Evolutionary conservation across 257 asterid genomes (phyloP), one percentile per base, ranked within the genome.

Genomic region (Orobanche coerulescens): DNA sequence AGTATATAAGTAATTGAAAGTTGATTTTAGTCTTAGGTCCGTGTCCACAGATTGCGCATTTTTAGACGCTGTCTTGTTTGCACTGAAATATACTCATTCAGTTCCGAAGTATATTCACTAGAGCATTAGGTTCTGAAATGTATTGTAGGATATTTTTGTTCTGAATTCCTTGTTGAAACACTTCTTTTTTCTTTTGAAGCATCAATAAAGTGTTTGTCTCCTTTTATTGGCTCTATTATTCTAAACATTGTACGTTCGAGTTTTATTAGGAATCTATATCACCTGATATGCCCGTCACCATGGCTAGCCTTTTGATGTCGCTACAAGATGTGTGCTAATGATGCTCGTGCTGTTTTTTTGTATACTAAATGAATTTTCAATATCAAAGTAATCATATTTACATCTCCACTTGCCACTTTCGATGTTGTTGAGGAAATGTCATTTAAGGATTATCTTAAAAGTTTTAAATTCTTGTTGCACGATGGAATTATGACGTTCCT

Each of bases 401-500:
- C 46, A 14, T 24, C 25, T 51, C 18, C 12, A 8, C 12, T n/a
- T 24, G 57, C 46, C 44, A 34, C 15, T 37, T 19, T 20, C 15
- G 37, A 16, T 42, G 4, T 49, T 6, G 4, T 19, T 26, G 19
- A n/a, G 2, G 20, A 26, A 25, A 18, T 46, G 12, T 56, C 61
- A n/a, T 8, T 20, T 19, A 15, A 47, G 23, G 23, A 19, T 34
- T 14, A 31, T 20, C 15, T 46, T 34, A 16, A 46, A 13, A 12
- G 25, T 51, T 36, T 58, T 30, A 18, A 2, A 42, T 22, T 53
- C 15, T 31, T 9, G 14, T 52, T 61, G 30, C 20, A 37, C 37
- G 50, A 58, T 60, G 49, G 47, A 49, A 55, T 39, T 28, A 13
- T 18, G 18, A 10, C 24, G 11, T 60, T 60, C 64, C 33, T 33